Conservation (phyloP, 1,284 basidiomycete species). For the Cerioporus squamosus region DNA sequence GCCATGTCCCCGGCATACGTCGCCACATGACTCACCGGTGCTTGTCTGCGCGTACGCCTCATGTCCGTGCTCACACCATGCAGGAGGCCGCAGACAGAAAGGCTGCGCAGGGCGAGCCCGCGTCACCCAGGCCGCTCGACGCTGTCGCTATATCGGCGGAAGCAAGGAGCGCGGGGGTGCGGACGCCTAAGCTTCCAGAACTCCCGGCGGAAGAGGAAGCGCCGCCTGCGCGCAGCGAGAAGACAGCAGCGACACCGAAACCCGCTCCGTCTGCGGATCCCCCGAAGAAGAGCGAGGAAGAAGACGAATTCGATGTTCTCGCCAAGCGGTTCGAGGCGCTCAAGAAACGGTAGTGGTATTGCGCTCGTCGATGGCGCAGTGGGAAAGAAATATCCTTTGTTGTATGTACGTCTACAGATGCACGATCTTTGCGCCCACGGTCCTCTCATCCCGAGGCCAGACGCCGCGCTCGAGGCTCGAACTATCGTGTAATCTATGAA, state of each 20-base stretch:
- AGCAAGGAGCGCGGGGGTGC: slow-evolving; percentile 35
- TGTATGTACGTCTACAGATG: neutral
- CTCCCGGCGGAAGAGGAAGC: slow-evolving; percentile 49
- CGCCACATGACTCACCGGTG: slow-evolving; percentile 5
- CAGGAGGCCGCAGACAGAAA: slow-evolving; percentile 22
- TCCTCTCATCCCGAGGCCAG: no score
- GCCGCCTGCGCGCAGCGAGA: slow-evolving; percentile 25
- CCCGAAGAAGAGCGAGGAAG: slow-evolving; percentile 36
- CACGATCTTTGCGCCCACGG: neutral
- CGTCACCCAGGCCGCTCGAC: slow-evolving; percentile 27
- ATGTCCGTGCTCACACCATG: neutral
- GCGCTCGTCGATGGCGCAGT: neutral
- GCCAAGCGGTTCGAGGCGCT: slow-evolving; percentile 77
- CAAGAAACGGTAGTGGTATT: slow-evolving; percentile 64
- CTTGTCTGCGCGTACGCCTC: neutral
- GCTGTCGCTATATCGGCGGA: slow-evolving; percentile 36
- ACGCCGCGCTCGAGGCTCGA: no score
- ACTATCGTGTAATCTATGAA: no score
- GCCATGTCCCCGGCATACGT: neutral
- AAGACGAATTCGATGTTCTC: slow-evolving; percentile 76
- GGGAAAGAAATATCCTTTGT: no score
- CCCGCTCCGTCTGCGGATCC: slow-evolving; percentile 27
- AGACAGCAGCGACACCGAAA: slow-evolving; percentile 25
- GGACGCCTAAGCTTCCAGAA: slow-evolving; percentile 48
- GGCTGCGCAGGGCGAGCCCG: neutral